Evolutionary conservation across 805 yeast species (phyloP).

Genomic region (Candida silvicultrix): DNA sequence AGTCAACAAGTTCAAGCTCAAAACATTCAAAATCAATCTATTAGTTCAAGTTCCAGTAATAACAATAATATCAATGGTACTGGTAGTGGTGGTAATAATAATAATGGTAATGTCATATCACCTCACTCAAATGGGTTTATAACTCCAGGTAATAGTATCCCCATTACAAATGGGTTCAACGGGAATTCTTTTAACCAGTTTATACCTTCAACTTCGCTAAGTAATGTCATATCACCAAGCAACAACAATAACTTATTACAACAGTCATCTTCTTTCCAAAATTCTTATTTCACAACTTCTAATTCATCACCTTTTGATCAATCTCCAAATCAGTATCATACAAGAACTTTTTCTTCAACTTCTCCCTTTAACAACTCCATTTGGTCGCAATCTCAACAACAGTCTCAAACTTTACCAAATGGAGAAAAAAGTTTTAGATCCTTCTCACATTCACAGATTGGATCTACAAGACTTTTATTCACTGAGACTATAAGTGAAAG

Average conservation of each 20-base stretch:
- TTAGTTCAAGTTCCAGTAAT: not conserved
- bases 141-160: not conserved
- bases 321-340: slow-evolving; percentile 1
- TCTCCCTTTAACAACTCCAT: slow-evolving; percentile 13
- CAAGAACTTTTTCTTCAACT: slow-evolving; percentile 1
- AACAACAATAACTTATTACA: not conserved
- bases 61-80: too few relatives aligned
- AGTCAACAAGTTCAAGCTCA: slow-evolving; percentile 9
- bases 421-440: slow-evolving; percentile 1
- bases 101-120: not conserved
- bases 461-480: not conserved
- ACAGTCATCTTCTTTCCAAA: not conserved
- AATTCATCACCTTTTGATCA: not conserved
- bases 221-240: not conserved
- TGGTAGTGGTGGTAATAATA: too few relatives aligned
- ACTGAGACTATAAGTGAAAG: slow-evolving; percentile 5
- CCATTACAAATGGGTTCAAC: not conserved
- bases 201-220: not conserved
- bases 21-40: not conserved
- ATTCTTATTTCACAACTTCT: not conserved
- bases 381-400: slow-evolving; percentile 7
- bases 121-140: not conserved
- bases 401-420: not conserved
- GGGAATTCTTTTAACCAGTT: not conserved
- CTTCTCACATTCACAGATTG: not conserved